Evolutionary conservation across 2,329 filamentous ascomycete species (phyloP), one percentile per base, ranked within the genome.

Genomic region (Pestalotiopsis sp.): DNA sequence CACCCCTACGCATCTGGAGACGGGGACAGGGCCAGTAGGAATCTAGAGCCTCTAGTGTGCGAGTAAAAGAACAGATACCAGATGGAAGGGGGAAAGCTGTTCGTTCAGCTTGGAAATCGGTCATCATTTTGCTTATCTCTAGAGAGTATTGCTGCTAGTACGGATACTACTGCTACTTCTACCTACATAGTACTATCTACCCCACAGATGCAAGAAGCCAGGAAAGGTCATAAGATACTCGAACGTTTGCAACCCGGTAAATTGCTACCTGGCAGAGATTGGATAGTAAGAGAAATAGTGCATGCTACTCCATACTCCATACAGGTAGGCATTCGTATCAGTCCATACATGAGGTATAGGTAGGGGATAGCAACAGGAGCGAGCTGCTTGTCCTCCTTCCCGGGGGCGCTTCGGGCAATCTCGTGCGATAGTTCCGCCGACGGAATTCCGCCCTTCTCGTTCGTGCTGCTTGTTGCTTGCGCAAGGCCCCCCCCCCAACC

Each of bases 181-280:
- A 52, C 44, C 20, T 52, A 52, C 44, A 26, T 52, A 35, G n/a
- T 39, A 20, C 30, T 61, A 35, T 63, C 20, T 44, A 63, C 60
- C 60, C 60, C 60, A 63, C 60, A 63, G 56, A 26, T 26, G 56
- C 56, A 58, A 26, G 26, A 26, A 13, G 22, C n/a, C 60, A 35
- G 39, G 39, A 22, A 24, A 52, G 39, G 40, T 63, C 60, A 52
- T n/a, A 38, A 63, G 60, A 63, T 63, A 11, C 60, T 63, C 60
- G 60, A 63, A 63, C 11, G 60, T 58, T 26, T 58, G 17, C 44
- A 52, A 52, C 44, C 44, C n/a, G 44, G 44, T 52, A 52, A 20
- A 52, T 52, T 52, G 44, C 44, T 52, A 52, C n/a, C n/a, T 48
- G n/a, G 30, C 30, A 35, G 30, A 35, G 30, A 35, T 35, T 35